Base-by-base conservation (phyloP, 2,329 filamentous ascomycete species). In the Botrytis hyacinthi region DNA sequence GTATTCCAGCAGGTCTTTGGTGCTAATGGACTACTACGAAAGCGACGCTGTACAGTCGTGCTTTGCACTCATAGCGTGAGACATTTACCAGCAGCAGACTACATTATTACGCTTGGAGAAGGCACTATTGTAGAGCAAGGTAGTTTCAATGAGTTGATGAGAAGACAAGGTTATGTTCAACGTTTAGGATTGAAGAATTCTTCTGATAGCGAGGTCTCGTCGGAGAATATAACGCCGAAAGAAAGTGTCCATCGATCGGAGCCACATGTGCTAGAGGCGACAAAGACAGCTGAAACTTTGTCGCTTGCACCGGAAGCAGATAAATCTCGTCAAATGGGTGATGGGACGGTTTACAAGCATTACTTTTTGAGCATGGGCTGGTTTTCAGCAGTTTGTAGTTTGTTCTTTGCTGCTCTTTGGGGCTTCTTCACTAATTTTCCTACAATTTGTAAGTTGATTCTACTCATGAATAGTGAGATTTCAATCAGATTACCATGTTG, bases 51-150 rank as follows among this genome's bases (percentile, higher is more conserved):
- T 18, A 57, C n/a, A 0, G 77, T 82, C 0, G 42, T 85, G 12
- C 76, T 84, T 7, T 78, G 80, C 7, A 73, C 71, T 26, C 51
- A 73, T 73, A 51, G 67, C 83, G 81, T 76, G 76, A 44, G 84
- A 80, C 73, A 82, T 54, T 80, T 82, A 26, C 77, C 73, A 37
- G 73, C 78, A 70, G 81, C 83, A 6, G 85, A 88, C 54, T 78
- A 83, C n/a, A 81, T 85, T 42, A 76, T 85, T 10, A 79, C 80
- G 32, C 75, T 85, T 26, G 78, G 72, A 7, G 78, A 80, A 10
- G 72, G 69, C 29, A 76, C 62, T 2, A 42, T 82, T 44, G 71
- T 75, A 10, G 80, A 81, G 22, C 81, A 83, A 74, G 84, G 84
- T 2, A 78, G 77, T 76, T 57, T 57, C n/a, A 16, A 77, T 80